These are phyloP conservation scores for Pseudopyricularia javanii DNA, from an alignment of 2,329 filamentous ascomycete species.

Conservation along the genomic window DNA sequence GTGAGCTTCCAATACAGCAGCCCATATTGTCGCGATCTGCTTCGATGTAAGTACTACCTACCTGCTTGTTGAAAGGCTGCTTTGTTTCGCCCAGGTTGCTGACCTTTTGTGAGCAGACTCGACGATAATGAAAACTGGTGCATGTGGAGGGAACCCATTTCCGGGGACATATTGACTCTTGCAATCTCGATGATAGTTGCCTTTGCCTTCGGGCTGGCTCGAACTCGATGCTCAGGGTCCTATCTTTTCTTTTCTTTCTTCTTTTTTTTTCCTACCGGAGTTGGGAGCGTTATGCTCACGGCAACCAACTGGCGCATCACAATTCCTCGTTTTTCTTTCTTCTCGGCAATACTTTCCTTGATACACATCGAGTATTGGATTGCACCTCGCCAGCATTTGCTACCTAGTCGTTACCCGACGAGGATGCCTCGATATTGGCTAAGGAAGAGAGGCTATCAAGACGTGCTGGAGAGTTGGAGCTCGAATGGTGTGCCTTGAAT, in stretches of 20 bases:
- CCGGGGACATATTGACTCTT: not conserved
- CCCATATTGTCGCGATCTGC: not conserved
- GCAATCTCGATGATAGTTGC: not conserved
- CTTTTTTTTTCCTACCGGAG: not conserved
- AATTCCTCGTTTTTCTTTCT: not conserved
- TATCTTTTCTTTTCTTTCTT: not conserved
- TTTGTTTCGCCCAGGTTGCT: not conserved
- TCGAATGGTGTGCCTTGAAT: no score
- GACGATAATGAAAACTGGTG: no score
- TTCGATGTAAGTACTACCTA: not conserved
- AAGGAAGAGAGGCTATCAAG: not conserved
- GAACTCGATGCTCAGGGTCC: not conserved
- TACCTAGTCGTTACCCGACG: not conserved
- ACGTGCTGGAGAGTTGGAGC: not conserved
- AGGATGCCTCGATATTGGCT: not conserved
- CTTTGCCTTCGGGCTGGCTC: not conserved
- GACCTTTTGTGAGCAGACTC: not conserved
- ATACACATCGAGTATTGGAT: not conserved
- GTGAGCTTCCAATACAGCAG: not conserved
- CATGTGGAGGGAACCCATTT: not conserved
- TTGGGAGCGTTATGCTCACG: not conserved
- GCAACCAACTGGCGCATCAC: not conserved
- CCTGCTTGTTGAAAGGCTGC: not conserved
- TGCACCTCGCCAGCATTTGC: not conserved
- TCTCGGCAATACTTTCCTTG: not conserved